Conservation (phyloP, 2,329 filamentous ascomycete species). For the Phyllosticta citriasiana region DNA sequence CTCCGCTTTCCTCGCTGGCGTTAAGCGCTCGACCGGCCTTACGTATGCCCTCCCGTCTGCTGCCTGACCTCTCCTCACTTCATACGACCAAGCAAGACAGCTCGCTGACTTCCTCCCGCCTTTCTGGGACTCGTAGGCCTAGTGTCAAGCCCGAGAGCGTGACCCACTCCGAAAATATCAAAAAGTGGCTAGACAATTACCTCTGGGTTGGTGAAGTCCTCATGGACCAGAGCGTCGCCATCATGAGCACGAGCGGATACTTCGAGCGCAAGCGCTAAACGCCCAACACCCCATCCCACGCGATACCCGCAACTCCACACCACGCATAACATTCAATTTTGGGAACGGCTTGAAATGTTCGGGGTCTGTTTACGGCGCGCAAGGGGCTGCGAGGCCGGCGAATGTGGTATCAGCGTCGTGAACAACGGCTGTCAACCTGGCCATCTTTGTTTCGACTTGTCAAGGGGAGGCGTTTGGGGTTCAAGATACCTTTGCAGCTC, state of each 20-base stretch:
- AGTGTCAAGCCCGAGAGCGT: constrained; percentile 85
- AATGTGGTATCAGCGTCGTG: neutral
- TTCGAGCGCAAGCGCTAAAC: constrained; percentile 76
- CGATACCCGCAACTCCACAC: neutral
- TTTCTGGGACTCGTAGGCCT: constrained; percentile 41
- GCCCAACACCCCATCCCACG: neutral
- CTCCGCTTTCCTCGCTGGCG: constrained; percentile 90
- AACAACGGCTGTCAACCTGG: neutral
- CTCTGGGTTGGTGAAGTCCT: constrained; percentile 93
- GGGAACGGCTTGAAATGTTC: neutral
- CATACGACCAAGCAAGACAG: neutral
- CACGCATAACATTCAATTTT: neutral
- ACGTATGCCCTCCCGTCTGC: constrained; percentile 59
- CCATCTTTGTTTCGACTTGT: neutral
- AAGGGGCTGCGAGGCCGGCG: neutral
- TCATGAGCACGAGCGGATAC: constrained; percentile 78
- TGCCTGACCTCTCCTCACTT: constrained; percentile 9
- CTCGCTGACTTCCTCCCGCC: constrained; percentile 37
- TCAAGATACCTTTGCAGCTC: neutral
- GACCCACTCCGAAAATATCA: constrained; percentile 71
- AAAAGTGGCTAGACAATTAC: constrained; percentile 87
- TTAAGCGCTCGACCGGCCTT: constrained; percentile 93
- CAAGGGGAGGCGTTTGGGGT: neutral
- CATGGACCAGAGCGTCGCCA: constrained; percentile 92
- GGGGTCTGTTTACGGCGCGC: neutral